Conservation (phyloP, 2,329 filamentous ascomycete species). For the Paecilomyces niveus region DNA sequence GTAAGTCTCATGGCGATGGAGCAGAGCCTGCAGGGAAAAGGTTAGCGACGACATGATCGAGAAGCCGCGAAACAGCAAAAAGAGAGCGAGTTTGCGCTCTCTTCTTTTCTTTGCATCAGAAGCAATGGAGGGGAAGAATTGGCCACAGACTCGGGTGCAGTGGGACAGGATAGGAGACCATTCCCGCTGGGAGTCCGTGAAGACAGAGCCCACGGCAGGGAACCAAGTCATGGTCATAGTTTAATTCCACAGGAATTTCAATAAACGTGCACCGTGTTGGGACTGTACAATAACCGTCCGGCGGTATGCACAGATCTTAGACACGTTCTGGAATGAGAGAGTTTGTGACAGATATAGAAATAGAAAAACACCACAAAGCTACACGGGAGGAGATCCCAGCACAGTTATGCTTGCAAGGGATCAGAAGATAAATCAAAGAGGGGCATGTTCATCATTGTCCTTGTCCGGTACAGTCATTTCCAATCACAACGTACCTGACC, state of each 20-base stretch:
- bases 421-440: slow-evolving; percentile 7
- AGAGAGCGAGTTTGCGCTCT: not conserved
- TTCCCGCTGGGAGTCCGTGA: not conserved
- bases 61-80: not conserved
- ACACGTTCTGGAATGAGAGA: not conserved
- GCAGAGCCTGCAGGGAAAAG: slow-evolving; percentile 71
- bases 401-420: not conserved
- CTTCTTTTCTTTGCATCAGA: not conserved
- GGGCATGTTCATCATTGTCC: not conserved
- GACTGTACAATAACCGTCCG: not conserved
- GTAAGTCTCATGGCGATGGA: slow-evolving; percentile 88
- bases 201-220: not conserved
- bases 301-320: not conserved
- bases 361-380: not conserved
- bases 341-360: not conserved
- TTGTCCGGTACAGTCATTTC: slow-evolving; percentile 8
- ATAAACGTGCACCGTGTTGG: not conserved
- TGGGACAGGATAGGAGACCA: slow-evolving; percentile 20
- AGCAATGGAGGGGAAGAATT: slow-evolving; percentile 13
- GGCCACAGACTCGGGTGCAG: slow-evolving; percentile 21
- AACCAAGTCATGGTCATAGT: not conserved
- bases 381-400: not conserved
- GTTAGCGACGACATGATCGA: slow-evolving; percentile 54
- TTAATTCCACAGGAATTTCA: not conserved
- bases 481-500: slow-evolving; percentile 69